A percentile compares a stretch with the other conserved stretches of the same genome.
These are phyloP conservation scores for Mycena leptocephala DNA, from an alignment of 768 basidiomycete species.

Conservation along the genomic window DNA sequence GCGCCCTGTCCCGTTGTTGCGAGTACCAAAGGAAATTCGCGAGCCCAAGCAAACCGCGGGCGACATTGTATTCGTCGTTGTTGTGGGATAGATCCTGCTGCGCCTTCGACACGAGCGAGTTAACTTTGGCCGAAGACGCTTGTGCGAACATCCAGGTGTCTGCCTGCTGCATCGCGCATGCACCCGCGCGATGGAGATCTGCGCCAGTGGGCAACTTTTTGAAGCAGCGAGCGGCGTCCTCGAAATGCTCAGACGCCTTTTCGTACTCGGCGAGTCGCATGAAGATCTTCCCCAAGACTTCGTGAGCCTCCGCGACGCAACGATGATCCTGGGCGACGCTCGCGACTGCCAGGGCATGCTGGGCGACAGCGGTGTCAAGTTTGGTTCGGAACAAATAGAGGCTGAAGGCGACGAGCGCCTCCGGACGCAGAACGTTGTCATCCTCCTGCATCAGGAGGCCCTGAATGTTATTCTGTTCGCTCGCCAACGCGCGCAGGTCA, in stretches of 20 bases:
- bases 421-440: background rate
- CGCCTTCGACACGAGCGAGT: background rate
- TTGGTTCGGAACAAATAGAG: slow-evolving; percentile 31
- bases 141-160: slow-evolving; percentile 1
- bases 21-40: slow-evolving; percentile 5
- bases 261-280: slow-evolving; percentile 8
- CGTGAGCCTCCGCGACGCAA: slow-evolving; percentile 11
- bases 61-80: background rate
- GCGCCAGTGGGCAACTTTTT: background rate
- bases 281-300: background rate
- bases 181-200: background rate
- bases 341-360: slow-evolving; percentile 8
- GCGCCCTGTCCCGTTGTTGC: background rate
- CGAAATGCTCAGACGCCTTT: background rate
- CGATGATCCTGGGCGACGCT: background rate
- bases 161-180: slow-evolving; percentile 8
- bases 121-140: background rate
- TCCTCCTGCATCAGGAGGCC: slow-evolving; percentile 31
- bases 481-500: background rate
- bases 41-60: slow-evolving; percentile 11
- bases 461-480: slow-evolving; percentile 15
- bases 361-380: slow-evolving; percentile 25
- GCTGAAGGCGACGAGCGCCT: slow-evolving; percentile 36
- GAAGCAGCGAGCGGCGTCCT: background rate
- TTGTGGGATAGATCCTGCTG: slow-evolving; percentile 13